These are phyloP conservation scores for Boeremia lycopersici DNA, from an alignment of 2,329 filamentous ascomycete genomes.

Conservation along the genomic window DNA sequence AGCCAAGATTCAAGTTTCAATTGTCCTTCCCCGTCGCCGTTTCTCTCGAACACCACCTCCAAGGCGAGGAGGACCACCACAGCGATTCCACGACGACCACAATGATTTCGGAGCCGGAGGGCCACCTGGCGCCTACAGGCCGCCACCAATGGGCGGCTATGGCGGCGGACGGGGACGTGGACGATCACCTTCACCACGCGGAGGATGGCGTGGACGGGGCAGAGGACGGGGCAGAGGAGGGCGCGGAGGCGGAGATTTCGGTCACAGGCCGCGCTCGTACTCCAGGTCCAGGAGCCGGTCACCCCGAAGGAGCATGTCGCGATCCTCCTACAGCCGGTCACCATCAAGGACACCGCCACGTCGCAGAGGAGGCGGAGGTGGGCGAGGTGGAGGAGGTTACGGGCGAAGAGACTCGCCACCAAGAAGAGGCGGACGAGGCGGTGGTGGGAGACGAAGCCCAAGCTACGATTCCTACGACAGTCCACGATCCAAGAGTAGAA, in stretches of 20 bases:
- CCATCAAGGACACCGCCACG: slow-evolving; percentile 41
- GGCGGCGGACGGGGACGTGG: slow-evolving; percentile 32
- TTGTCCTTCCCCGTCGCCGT: slow-evolving; percentile 82
- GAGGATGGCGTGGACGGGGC: slow-evolving; percentile 32
- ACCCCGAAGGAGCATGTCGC: slow-evolving; percentile 48
- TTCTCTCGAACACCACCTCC: slow-evolving; percentile 80
- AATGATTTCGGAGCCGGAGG: slow-evolving; percentile 37
- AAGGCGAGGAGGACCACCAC: slow-evolving; percentile 61
- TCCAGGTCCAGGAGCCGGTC: slow-evolving; percentile 51
- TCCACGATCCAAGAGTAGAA: slow-evolving; percentile 54
- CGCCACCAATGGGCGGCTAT: slow-evolving; percentile 44
- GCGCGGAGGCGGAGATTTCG: slow-evolving; percentile 39
- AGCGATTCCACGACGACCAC: slow-evolving; percentile 35
- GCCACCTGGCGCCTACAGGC: slow-evolving; percentile 44
- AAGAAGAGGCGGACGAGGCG: slow-evolving; percentile 41
- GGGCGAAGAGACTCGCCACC: slow-evolving; percentile 51
- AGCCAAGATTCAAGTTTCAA: slow-evolving; percentile 80
- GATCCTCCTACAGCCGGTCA: slow-evolving; percentile 50
- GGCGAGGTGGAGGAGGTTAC: slow-evolving; percentile 25
- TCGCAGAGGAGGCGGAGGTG: slow-evolving; percentile 28
- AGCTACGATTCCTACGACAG: slow-evolving; percentile 70
- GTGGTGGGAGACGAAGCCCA: slow-evolving; percentile 60
- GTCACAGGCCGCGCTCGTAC: slow-evolving; percentile 36
- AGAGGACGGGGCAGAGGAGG: slow-evolving; percentile 47
- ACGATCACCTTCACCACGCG: slow-evolving; percentile 49